Conservation (phyloP, 2,329 filamentous ascomycete species). For the Phialocephala sp. region DNA sequence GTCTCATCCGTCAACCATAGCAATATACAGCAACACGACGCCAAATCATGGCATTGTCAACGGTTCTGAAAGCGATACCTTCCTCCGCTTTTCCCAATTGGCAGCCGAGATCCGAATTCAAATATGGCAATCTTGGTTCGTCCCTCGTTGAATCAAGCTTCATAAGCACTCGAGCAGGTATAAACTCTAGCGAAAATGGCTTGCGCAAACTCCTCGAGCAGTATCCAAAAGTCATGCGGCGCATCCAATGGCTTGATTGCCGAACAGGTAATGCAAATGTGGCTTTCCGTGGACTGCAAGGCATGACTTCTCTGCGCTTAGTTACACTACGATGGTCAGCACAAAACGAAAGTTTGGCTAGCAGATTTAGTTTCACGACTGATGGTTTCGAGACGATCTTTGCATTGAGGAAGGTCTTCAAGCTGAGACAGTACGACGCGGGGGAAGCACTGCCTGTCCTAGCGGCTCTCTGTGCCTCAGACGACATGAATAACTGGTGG, state of each 20-base stretch:
- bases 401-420: background rate
- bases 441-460: background rate
- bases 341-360: background rate
- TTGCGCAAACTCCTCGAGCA: background rate
- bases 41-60: no score
- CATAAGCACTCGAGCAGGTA: background rate
- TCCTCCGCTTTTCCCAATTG: background rate
- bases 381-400: background rate
- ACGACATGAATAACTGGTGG: no score
- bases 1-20: no score
- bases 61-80: background rate
- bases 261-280: background rate
- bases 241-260: background rate
- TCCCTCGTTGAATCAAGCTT: background rate
- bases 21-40: no score
- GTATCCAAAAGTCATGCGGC: background rate
- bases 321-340: background rate
- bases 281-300: background rate
- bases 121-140: background rate
- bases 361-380: background rate
- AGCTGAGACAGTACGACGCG: background rate
- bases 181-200: background rate
- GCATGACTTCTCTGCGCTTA: background rate
- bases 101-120: background rate
- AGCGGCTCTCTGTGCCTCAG: background rate